Conservation (phyloP, 2,329 filamentous ascomycete species). For the Trichoderma harzianum region DNA sequence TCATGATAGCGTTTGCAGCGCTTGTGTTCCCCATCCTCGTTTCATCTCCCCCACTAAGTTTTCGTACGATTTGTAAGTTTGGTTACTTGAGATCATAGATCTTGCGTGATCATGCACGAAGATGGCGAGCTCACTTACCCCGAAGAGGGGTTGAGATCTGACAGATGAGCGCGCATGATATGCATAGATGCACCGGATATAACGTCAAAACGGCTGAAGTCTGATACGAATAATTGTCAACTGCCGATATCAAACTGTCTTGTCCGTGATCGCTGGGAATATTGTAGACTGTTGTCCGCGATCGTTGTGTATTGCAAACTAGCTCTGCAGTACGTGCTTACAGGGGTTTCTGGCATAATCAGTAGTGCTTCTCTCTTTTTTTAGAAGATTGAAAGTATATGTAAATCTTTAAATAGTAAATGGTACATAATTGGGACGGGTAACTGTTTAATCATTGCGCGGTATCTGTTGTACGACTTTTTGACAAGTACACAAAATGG, state of each 20-base stretch:
- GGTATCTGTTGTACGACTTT: not conserved
- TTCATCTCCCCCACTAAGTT: accelerated
- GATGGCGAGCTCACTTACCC: slow-evolving; percentile 29
- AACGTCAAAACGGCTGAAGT: not conserved
- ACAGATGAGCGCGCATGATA: not conserved
- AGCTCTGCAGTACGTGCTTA: not conserved
- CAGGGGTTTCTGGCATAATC: not conserved
- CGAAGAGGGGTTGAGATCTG: not conserved
- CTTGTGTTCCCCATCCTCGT: not conserved
- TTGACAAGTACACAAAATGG: not conserved
- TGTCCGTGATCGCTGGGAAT: not conserved
- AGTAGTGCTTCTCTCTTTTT: not conserved
- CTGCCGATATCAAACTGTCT: not conserved
- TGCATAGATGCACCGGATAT: not conserved
- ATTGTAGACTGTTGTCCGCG: not conserved
- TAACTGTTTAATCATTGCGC: no score
- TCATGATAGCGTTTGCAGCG: not conserved
- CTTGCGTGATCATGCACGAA: slow-evolving; percentile 24
- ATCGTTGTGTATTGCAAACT: not conserved
- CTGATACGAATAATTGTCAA: not conserved
- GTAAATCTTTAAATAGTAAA: not conserved
- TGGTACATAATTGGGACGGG: not conserved
- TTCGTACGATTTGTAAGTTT: not conserved
- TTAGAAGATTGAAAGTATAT: not conserved
- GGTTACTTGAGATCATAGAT: not conserved